These are phyloP conservation scores for Cladosporium sp. DNA, from an alignment of 2,329 filamentous ascomycete genomes.

Conservation along the genomic window DNA sequence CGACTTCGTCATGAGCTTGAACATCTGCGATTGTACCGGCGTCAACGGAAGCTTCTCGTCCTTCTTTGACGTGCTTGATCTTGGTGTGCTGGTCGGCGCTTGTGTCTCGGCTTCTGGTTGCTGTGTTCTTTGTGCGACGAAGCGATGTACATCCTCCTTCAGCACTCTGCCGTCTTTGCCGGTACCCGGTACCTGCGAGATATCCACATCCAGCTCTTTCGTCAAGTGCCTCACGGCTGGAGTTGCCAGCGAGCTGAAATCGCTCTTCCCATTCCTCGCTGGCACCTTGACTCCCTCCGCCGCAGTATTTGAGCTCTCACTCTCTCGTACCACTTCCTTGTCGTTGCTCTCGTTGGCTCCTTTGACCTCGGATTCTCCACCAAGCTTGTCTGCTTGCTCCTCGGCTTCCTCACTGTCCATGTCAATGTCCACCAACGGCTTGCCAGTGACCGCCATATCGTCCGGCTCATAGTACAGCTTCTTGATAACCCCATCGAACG, in stretches of 20 bases:
- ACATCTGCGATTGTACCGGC: constrained; percentile 84
- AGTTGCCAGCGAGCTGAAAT: constrained; percentile 72
- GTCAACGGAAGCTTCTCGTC: constrained; percentile 68
- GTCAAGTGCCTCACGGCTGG: constrained; percentile 85
- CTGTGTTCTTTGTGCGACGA: constrained; percentile 23
- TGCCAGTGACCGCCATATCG: constrained; percentile 92
- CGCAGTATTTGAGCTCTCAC: constrained; percentile 6
- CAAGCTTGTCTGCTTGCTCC: constrained; percentile 46
- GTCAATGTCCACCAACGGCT: constrained; percentile 88
- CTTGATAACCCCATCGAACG: constrained; percentile 92
- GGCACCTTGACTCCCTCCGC: not conserved
- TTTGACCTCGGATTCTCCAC: constrained; percentile 17
- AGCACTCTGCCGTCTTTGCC: constrained; percentile 85
- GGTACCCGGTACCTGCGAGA: constrained; percentile 72
- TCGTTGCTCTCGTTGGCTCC: constrained; percentile 3
- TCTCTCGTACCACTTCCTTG: constrained; percentile 7
- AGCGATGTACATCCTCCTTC: constrained; percentile 76
- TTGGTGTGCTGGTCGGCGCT: constrained; percentile 12
- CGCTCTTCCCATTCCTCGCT: constrained; percentile 37
- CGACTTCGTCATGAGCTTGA: constrained; percentile 93
- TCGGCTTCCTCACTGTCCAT: constrained; percentile 70
- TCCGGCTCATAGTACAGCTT: constrained; percentile 93
- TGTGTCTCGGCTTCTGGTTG: constrained; percentile 33
- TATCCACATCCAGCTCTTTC: constrained; percentile 72
- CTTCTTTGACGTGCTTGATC: constrained; percentile 20